Percentiles rank a stretch among this genome's conserved stretches.
Conservation (phyloP, 1,284 basidiomycete genomes). For the Phlebopus sp. region DNA sequence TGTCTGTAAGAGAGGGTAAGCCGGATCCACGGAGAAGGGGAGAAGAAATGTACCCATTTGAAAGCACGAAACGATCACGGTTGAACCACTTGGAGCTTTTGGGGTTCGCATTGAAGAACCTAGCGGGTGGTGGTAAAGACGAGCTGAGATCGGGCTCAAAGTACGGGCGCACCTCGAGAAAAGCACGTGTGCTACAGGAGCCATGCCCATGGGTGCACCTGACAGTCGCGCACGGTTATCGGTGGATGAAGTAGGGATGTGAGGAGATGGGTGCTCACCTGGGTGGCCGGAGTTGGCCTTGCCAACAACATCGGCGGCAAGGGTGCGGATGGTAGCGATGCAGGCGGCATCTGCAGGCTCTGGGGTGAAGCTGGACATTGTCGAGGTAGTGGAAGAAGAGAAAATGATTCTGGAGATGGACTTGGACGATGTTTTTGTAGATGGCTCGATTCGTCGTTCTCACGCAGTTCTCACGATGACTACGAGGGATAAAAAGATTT, state of each 20-base stretch:
- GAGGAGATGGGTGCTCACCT: conserved; percentile 41
- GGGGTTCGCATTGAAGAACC: conserved; percentile 85
- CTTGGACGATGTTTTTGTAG: conserved; percentile 1
- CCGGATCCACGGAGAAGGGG: conserved; percentile 5
- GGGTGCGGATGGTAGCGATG: conserved; percentile 67
- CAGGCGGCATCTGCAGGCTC: conserved; percentile 52
- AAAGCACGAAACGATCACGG: conserved; percentile 86
- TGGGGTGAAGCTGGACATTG: conserved; percentile 45
- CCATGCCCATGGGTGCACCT: conserved; percentile 93
- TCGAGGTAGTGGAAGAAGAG: conserved; percentile 30
- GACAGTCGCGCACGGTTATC: conserved; percentile 12
- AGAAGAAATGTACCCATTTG: conserved; percentile 60
- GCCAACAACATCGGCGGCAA: conserved; percentile 69
- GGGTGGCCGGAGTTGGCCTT: conserved; percentile 94
- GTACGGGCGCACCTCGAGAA: conserved; percentile 60
- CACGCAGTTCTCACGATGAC: conserved; percentile 11
- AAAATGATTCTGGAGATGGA: neutral
- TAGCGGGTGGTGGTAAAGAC: conserved; percentile 28
- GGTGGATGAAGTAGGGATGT: neutral
- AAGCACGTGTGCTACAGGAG: conserved; percentile 84
- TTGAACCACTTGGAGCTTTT: conserved; percentile 90
- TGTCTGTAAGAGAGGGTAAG: conserved; percentile 43
- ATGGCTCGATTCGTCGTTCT: conserved; percentile 5
- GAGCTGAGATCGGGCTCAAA: neutral
- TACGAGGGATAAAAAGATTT: conserved; percentile 1